Percentiles rank a stretch among this genome's conserved stretches.
Evolutionary conservation across 164 flowering plant species (phyloP).

Genomic region (Hamamelis virginiana): DNA sequence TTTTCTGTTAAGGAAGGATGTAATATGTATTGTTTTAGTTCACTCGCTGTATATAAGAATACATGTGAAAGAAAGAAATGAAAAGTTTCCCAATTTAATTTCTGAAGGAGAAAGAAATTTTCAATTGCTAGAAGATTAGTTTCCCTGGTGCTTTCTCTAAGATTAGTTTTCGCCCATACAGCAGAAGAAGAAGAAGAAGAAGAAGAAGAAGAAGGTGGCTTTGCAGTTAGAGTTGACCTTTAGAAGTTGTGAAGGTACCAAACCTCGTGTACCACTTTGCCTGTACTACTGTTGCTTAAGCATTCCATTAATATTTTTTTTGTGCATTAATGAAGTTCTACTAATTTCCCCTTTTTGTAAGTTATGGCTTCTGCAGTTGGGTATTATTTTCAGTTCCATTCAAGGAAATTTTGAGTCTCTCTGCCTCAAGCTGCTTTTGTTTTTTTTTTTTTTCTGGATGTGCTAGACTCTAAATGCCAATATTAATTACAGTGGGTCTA

Average conservation of each 20-base stretch:
- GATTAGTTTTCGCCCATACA: background rate
- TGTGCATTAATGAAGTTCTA: background rate
- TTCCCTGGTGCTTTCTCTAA: too few species aligned
- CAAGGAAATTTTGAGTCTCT: too few species aligned
- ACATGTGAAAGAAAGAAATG: conserved; percentile 3
- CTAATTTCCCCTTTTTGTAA: background rate
- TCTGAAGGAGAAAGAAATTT: background rate
- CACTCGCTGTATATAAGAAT: conserved; percentile 20
- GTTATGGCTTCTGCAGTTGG: background rate
- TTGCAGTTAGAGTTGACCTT: background rate
- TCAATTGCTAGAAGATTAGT: conserved; percentile 8
- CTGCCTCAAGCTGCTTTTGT: background rate
- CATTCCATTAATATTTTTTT: too few species aligned
- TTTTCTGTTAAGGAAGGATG: conserved; percentile 8
- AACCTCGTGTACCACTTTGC: background rate
- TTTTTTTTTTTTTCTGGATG: background rate
- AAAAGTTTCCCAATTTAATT: background rate
- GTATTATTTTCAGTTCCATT: too few species aligned
- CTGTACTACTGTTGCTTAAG: too few species aligned
- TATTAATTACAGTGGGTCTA: conserved; percentile 6
- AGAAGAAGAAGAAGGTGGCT: background rate
- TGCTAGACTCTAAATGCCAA: background rate
- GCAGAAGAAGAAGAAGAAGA: background rate
- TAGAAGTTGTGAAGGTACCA: background rate
- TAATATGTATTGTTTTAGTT: conserved; percentile 10